These are phyloP conservation scores for Leishmania major DNA, from an alignment of 208 protist species.

Conservation along the genomic window DNA sequence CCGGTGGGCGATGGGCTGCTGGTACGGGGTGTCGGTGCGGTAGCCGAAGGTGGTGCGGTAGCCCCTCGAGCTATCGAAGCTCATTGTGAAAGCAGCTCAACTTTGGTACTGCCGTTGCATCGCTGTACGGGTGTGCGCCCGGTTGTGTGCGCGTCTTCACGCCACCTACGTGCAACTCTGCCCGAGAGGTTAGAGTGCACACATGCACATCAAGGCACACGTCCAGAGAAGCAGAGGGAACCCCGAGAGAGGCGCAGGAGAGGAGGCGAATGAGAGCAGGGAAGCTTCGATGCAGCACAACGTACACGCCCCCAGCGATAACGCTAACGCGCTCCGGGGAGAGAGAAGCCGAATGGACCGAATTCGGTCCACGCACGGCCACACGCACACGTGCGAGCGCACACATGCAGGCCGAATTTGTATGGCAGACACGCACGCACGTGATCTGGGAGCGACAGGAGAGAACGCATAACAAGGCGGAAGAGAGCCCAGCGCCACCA, in stretches of 20 bases:
- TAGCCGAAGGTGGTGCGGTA: constrained; percentile 24
- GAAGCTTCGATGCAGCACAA: not conserved
- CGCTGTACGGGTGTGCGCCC: not conserved
- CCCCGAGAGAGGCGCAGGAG: too few relatives aligned
- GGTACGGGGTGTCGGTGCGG: constrained; percentile 44
- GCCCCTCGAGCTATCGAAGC: constrained; percentile 13
- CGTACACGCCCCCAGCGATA: not conserved
- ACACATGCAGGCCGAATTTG: not conserved
- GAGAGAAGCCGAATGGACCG: not conserved
- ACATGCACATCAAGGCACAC: not conserved
- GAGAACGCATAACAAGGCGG: constrained; percentile 1
- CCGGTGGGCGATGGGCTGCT: constrained; percentile 54
- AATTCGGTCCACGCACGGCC: not conserved
- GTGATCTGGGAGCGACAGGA: not conserved
- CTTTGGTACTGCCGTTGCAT: not conserved
- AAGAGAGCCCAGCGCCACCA: not conserved
- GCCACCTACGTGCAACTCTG: not conserved
- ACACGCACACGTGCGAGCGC: not conserved
- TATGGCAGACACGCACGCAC: not conserved
- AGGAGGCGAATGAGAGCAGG: not conserved
- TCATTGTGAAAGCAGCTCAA: constrained; percentile 5
- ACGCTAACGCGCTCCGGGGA: not conserved
- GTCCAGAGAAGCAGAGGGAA: not conserved
- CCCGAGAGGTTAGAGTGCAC: not conserved
- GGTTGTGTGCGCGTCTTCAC: not conserved